Evolutionary conservation across 73 alveolate species (phyloP), one percentile per base, ranked within the genome.

Genomic region (Paramecium pentaurelia): DNA sequence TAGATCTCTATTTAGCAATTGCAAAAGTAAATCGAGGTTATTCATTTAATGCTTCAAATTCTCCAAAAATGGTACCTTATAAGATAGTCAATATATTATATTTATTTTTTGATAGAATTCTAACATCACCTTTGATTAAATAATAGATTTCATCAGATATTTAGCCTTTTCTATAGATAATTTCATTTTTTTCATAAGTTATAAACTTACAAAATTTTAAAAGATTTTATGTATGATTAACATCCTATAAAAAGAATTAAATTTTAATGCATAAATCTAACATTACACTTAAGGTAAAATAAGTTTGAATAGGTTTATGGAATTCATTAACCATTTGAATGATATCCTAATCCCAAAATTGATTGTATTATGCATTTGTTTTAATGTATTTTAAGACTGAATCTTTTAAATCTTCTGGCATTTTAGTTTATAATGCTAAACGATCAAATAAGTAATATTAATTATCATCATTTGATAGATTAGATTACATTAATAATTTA

Each of bases 1-100:
- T 16, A 45, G 91, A 80, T 27, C 51, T 45, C 10, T 49, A 45
- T 28, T 45, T 0, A 18, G 73, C 71, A n/a, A 80, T 32, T 18
- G 91, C 91, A 45, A 20, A 80, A 45, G 91, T 80, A 9, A 80
- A 25, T 80, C 91, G 49, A 22, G 77, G 75, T 11, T 27, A 32
- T 12, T 80, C 91, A 14, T 80, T 44, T 47, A 80, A 32, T 18
- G 91, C 91, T 47, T 80, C 91, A 45, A 80, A 32, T 25, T 80
- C 91, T 25, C 91, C 91, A 45, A 80, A 80, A 6, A 80, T 18
- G 10, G 91, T 44, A 38, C 91, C 91, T 25, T 42, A 30, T 37
- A 80, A 38, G 5, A 80, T 80, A 45, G 49, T 80, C 8, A 80
- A 14, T 1, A 80, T 27, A 32, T 60, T 40, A 47, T n/a, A 80